These are phyloP conservation scores for Fusarium sp. DNA, from an alignment of 2,329 filamentous ascomycete genomes.

Conservation along the genomic window DNA sequence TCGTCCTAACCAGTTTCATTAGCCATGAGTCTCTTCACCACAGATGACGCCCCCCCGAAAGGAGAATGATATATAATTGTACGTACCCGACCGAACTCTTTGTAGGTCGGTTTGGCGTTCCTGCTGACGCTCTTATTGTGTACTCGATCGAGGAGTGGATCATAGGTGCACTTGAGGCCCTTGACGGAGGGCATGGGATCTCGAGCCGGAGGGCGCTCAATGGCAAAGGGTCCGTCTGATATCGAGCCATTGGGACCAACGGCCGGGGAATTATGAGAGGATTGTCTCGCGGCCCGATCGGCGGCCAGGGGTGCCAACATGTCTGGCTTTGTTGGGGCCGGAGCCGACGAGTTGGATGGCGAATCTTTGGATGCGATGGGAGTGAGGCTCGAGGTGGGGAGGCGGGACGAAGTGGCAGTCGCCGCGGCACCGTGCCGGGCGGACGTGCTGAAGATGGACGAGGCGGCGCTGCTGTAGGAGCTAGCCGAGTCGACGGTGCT, in stretches of 20 bases:
- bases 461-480: constrained; percentile 77
- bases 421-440: constrained; percentile 56
- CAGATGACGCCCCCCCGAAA: constrained; percentile 71
- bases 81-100: constrained; percentile 77
- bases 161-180: constrained; percentile 71
- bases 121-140: constrained; percentile 65
- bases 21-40: constrained; percentile 65
- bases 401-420: constrained; percentile 55
- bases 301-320: constrained; percentile 65
- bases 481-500: constrained; percentile 79
- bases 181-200: constrained; percentile 66
- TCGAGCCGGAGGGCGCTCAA: constrained; percentile 66
- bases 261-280: constrained; percentile 45
- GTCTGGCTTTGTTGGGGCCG: constrained; percentile 65
- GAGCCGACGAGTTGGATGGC: constrained; percentile 61
- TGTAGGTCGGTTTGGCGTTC: constrained; percentile 70
- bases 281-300: constrained; percentile 49
- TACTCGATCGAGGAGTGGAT: constrained; percentile 67
- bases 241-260: constrained; percentile 50
- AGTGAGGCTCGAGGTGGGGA: constrained; percentile 60
- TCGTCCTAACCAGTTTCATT: constrained; percentile 77
- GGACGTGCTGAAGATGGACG: constrained; percentile 75
- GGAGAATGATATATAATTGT: constrained; percentile 57
- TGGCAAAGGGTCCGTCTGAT: constrained; percentile 50
- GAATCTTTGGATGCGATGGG: constrained; percentile 66